Percentiles rank a stretch among this genome's conserved stretches.
These are phyloP conservation scores for Tolypocladium ovalisporum DNA, from an alignment of 2,329 filamentous ascomycete genomes.

Conservation along the genomic window DNA sequence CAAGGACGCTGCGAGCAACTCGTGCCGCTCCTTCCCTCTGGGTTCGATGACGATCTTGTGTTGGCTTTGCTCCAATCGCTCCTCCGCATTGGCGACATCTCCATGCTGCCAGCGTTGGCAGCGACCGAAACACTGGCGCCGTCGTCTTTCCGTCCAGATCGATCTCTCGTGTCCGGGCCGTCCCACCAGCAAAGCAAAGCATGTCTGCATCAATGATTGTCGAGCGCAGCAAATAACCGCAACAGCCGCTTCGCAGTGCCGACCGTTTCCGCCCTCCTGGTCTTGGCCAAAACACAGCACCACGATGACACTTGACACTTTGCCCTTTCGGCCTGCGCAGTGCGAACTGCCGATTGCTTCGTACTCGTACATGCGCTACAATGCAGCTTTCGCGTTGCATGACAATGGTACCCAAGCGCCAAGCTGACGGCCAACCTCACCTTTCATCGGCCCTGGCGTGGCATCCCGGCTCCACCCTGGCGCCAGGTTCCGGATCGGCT, in stretches of 20 bases:
- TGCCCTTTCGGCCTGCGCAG: no score
- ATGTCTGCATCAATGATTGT: not conserved
- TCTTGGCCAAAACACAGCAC: not conserved
- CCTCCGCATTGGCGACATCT: not conserved
- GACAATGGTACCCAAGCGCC: not conserved
- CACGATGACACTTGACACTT: not conserved
- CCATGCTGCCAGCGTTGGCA: not conserved
- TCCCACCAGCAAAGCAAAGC: not conserved
- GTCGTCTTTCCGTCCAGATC: not conserved
- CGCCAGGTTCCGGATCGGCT: constrained; percentile 1
- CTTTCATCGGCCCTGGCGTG: not conserved
- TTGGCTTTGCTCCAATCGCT: not conserved
- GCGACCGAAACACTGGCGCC: not conserved
- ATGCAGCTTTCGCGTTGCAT: not conserved
- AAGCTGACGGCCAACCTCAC: not conserved
- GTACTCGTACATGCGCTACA: not conserved
- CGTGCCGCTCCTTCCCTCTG: not conserved
- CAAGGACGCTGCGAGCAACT: not conserved
- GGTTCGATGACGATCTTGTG: not conserved
- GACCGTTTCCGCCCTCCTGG: not conserved
- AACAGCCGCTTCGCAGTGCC: not conserved
- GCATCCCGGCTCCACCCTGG: not conserved
- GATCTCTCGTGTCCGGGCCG: not conserved
- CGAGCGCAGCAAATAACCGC: not conserved
- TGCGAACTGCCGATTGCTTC: not conserved